Evolutionary conservation across 352 stramenopile species (phyloP), one percentile per base, ranked within the genome.

Genomic region (Aphanomyces stellatus): DNA sequence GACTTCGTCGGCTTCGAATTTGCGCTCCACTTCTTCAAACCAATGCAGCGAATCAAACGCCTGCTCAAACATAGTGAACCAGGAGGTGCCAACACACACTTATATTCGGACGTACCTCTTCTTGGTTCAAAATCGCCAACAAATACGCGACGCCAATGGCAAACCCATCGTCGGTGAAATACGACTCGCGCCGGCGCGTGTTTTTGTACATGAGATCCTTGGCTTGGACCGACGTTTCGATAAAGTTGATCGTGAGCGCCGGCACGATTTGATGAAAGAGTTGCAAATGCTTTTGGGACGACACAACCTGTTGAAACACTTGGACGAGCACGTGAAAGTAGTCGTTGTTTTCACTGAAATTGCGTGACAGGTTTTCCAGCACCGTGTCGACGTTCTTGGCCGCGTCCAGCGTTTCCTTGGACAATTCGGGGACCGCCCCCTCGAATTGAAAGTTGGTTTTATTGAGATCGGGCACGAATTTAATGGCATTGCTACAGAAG

Each of bases 191-290:
- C n/a, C 82, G 80, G 6, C 87, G 81, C 25, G 90, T 96, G 71
- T 96, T 96, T 80, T 97, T 98, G 76, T 97, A 96, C 90, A 98
- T 97, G 48, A 96, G 80, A 71, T 98, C 94, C 74, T 98, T 98
- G 11, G 85, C 86, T 71, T 95, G 86, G 30, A 95, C 86, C 33
- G 84, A 91, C 22, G 83, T 93, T 70, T 95, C 87, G 48, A 95
- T 82, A 61, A 95, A 96, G 71, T 95, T 93, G 71, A 96, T 91
- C 17, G 84, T 94, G 49, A 96, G 73, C 25, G 90, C 85, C 0
- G 88, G 90, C 5, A 96, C 72, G 63, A 97, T 95, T 31, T 81
- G 83, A 69, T 91, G 96, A 60, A 98, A 98, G 70, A 95, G 96
- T 55, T 92, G 82, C 27, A 98, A 76, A 73, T 97, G 90, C 56